phyloP scores from a whole-genome alignment of 345 rosid genomes.

The Rubroshorea leprosula region DNA sequence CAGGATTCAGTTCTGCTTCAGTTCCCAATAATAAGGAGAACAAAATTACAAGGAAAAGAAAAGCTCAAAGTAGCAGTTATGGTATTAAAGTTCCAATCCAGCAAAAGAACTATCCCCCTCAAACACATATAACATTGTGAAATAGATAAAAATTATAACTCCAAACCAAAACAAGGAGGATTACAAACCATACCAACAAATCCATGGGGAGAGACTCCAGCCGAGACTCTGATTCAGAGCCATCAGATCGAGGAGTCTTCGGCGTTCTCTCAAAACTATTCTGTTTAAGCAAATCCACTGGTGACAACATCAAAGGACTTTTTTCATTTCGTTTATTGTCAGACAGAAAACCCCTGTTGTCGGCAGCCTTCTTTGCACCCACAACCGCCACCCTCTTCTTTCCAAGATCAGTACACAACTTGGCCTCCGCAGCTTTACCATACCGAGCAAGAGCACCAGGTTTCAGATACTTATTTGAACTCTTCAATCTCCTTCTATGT shows the following conservation, averaged over 20 bases:
- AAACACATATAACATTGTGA: no score
- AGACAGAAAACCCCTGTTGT: slow-evolving; percentile 10
- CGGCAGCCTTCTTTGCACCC: slow-evolving; percentile 36
- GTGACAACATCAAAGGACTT: slow-evolving; percentile 54
- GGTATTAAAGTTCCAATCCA: no score
- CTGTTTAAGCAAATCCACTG: slow-evolving; percentile 47
- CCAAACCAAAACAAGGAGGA: neutral
- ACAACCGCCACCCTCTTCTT: slow-evolving; percentile 57
- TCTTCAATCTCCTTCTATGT: slow-evolving; percentile 51
- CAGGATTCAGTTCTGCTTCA: slow-evolving; percentile 9
- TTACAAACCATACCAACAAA: slow-evolving; percentile 48
- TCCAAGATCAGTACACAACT: slow-evolving; percentile 67
- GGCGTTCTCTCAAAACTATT: slow-evolving; percentile 54
- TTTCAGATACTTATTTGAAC: slow-evolving; percentile 60
- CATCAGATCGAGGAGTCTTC: slow-evolving; percentile 55
- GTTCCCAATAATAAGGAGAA: no score
- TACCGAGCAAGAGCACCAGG: slow-evolving; percentile 79
- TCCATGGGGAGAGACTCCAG: slow-evolving; percentile 89
- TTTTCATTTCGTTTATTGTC: slow-evolving; percentile 31
- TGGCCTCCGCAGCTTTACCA: slow-evolving; percentile 41
- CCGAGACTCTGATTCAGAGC: slow-evolving; percentile 53
- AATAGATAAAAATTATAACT: neutral
- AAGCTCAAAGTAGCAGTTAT: no score
- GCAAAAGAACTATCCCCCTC: no score
- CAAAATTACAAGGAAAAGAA: neutral